Evolutionary conservation across 2,329 filamentous ascomycete genomes (phyloP), one percentile per base, ranked within the genome.

Genomic region (Penicillium verrucosum): DNA sequence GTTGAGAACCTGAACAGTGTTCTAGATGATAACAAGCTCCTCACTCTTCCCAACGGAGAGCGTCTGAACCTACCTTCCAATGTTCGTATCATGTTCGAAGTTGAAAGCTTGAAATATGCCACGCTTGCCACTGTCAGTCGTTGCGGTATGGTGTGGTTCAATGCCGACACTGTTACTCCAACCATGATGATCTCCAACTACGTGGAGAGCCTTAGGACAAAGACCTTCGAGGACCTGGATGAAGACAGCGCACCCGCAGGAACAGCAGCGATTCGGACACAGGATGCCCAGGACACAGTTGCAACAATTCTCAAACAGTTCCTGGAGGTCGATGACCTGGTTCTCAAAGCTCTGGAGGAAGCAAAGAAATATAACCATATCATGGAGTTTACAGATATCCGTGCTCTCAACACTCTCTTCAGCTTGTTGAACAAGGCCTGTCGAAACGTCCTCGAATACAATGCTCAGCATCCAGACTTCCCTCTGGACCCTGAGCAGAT

Each of bases 91-190:
- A 97, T 99, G 92, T 99, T 99, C 69, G 94, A 99, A 78, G 94
- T 99, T 36, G 95, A 99, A 78, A 97, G 88, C 3, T 81, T 99
- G 58, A 96, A 95, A 72, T 99, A 99, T 72, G 94, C 94, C 37
- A 99, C 94, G 0, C 84, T 99, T 43, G 94, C 94, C 54, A 99
- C 94, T n/a, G 94, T 99, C 70, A 95, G 90, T 86, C 92, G 94
- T 78, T 99, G 94, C 73, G 94, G 94, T 82, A 99, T 99, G 94
- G 95, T 99, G 14, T 99, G 94, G 94, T 99, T 97, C 78, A 99
- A 92, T 71, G 93, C 97, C 68, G 95, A 99, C 70, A 97, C 92
- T 29, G 93, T 99, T 40, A 93, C 91, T 32, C 85, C 93, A 1
- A 84, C 84, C 63, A 96, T 99, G 89, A 89, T 97, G 86, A 88